Conservation (phyloP, 805 yeast species). For the Ogataea chonburiensis region DNA sequence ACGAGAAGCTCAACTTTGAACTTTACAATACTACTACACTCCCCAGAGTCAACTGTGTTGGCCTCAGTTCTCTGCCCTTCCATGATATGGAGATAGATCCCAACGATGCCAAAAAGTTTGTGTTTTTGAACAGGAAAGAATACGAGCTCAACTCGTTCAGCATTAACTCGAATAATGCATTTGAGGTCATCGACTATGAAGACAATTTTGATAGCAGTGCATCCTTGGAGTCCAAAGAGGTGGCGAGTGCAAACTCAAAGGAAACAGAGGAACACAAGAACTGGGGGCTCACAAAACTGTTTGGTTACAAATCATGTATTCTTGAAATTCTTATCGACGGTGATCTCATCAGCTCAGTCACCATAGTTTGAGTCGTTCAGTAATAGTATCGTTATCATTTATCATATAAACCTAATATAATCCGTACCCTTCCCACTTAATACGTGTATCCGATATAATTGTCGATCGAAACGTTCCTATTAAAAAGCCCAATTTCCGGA, state of each 20-base stretch:
- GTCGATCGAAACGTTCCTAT: slow-evolving; percentile 32
- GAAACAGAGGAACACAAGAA: slow-evolving; percentile 26
- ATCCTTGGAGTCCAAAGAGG: slow-evolving; percentile 4
- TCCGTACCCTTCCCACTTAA: slow-evolving; percentile 9
- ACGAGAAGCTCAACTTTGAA: slow-evolving; percentile 46
- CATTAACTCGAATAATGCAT: slow-evolving; percentile 21
- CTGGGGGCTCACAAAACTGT: slow-evolving; percentile 37
- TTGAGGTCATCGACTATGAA: slow-evolving; percentile 32
- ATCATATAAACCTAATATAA: slow-evolving; percentile 6
- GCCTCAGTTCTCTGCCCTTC: slow-evolving; percentile 4
- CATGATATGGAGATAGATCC: neutral
- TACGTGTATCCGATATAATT: slow-evolving; percentile 31
- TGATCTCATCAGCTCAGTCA: slow-evolving; percentile 29
- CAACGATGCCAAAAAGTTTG: slow-evolving; percentile 21
- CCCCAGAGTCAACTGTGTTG: neutral
- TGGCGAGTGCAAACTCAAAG: slow-evolving; percentile 3
- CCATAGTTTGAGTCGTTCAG: slow-evolving; percentile 20
- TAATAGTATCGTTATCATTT: slow-evolving; percentile 4
- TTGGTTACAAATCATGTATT: slow-evolving; percentile 25
- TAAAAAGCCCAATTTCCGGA: slow-evolving; percentile 39
- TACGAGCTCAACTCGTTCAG: slow-evolving; percentile 30
- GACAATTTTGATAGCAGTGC: slow-evolving; percentile 21
- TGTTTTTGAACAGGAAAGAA: slow-evolving; percentile 35
- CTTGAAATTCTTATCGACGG: slow-evolving; percentile 35
- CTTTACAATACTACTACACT: no score